Conservation (phyloP, 2,329 filamentous ascomycete genomes). For the Cordyceps tenuipes region DNA sequence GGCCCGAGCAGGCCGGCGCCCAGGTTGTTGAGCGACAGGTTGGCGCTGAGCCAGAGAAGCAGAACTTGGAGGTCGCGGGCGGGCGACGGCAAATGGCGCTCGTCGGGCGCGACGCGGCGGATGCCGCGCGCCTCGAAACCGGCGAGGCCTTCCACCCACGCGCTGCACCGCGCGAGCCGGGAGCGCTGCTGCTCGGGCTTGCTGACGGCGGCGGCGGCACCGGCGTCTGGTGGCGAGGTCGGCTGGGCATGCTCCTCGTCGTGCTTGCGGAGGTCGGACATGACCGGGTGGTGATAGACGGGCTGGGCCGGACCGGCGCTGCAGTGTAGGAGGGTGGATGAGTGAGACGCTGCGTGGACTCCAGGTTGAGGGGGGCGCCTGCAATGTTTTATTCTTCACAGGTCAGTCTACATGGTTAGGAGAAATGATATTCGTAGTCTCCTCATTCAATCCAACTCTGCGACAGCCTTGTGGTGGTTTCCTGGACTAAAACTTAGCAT, state of each 20-base stretch:
- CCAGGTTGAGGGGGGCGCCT: too few relatives aligned
- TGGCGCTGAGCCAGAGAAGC: conserved; percentile 36
- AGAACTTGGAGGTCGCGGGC: conserved; percentile 31
- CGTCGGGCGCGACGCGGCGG: conserved; percentile 28
- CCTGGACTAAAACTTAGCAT: not conserved
- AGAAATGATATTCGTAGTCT: not conserved
- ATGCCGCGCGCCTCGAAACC: conserved; percentile 34
- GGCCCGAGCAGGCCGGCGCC: conserved; percentile 64
- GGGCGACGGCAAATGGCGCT: conserved; percentile 25
- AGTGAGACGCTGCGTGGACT: too few relatives aligned
- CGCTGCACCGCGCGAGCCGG: conserved; percentile 14
- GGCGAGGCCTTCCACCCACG: conserved; percentile 23
- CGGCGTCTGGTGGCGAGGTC: not conserved
- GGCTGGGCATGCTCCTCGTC: not conserved
- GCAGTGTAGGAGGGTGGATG: too few relatives aligned
- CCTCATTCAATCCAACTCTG: not conserved
- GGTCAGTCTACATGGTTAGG: not conserved
- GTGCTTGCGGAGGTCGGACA: not conserved
- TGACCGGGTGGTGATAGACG: not conserved
- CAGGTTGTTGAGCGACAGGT: conserved; percentile 36
- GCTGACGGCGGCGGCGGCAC: not conserved
- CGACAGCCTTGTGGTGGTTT: not conserved
- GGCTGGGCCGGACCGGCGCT: too few relatives aligned
- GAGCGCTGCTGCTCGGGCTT: not conserved
- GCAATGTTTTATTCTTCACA: too few relatives aligned